phyloP scores from a whole-genome alignment of 2,329 filamentous ascomycete species.

The Blumeriella jaapii region DNA sequence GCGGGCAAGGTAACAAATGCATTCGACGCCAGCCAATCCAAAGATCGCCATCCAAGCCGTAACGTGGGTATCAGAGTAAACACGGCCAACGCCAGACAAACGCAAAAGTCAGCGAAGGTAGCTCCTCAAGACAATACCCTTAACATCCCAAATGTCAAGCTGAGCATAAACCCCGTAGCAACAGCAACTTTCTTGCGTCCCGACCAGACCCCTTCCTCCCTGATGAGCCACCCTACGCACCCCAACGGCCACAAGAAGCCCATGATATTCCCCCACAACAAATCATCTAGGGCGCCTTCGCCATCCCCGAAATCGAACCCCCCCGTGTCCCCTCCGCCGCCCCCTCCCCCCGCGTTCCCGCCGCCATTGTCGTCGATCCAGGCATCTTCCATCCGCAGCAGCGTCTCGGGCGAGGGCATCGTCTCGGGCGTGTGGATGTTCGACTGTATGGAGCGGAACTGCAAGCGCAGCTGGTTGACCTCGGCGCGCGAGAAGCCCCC shows the following conservation, averaged over 20 bases:
- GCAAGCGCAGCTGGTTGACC: constrained; percentile 71
- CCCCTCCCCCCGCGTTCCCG: constrained; percentile 27
- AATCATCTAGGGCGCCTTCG: constrained; percentile 56
- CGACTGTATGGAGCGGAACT: constrained; percentile 78
- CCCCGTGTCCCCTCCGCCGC: constrained; percentile 30
- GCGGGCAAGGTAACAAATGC: too few relatives aligned
- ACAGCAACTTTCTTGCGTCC: constrained; percentile 79
- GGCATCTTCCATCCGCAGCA: constrained; percentile 72
- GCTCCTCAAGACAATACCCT: constrained; percentile 22
- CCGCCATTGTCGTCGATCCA: constrained; percentile 69
- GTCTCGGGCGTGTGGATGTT: constrained; percentile 77
- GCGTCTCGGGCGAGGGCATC: constrained; percentile 66
- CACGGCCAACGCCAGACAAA: constrained; percentile 1
- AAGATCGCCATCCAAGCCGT: too few relatives aligned
- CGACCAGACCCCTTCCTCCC: constrained; percentile 81
- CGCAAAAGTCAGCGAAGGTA: neutral
- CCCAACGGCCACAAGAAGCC: constrained; percentile 94
- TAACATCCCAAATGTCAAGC: constrained; percentile 64
- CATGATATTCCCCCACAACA: constrained; percentile 78
- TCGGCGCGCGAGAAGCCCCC: constrained; percentile 76
- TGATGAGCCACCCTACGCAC: constrained; percentile 70
- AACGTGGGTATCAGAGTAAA: neutral
- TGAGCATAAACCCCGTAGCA: constrained; percentile 71
- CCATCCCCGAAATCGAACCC: constrained; percentile 30
- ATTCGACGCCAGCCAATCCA: too few relatives aligned